phyloP scores from a whole-genome alignment of 1,284 basidiomycete genomes.

The Wallemia hederae region DNA sequence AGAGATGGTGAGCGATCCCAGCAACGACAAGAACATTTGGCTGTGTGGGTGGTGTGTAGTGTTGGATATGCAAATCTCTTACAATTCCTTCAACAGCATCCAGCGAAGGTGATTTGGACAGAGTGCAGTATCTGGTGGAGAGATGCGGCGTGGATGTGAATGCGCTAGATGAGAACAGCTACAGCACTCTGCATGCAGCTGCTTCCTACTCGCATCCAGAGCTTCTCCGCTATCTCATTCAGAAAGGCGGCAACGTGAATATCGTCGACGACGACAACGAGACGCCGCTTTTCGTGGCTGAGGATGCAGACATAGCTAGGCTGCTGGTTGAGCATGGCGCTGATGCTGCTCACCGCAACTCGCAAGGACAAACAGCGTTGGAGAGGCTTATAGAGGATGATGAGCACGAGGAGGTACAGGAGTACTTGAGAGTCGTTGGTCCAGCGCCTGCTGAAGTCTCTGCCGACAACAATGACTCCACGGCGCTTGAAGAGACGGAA shows the following conservation, averaged over 20 bases:
- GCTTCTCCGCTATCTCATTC: conserved; percentile 11
- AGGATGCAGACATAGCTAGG: background rate
- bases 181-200: conserved; percentile 13
- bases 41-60: background rate
- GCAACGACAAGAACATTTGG: background rate
- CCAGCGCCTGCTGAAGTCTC: background rate
- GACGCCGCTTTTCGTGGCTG: background rate
- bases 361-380: background rate
- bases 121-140: background rate
- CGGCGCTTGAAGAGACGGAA: background rate
- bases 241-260: conserved; percentile 13
- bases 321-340: background rate
- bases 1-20: background rate
- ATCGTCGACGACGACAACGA: conserved; percentile 12
- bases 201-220: conserved; percentile 11
- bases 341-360: background rate
- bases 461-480: background rate
- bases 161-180: conserved; percentile 8
- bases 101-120: background rate
- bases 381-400: background rate
- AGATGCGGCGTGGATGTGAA: background rate
- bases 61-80: background rate
- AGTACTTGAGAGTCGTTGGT: background rate
- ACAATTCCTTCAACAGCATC: background rate
- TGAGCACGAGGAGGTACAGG: background rate